Percentiles rank a stretch among this genome's conserved stretches.
These are phyloP conservation scores for Monosporascus sp. DNA, from an alignment of 2,329 filamentous ascomycete genomes.

Conservation along the genomic window DNA sequence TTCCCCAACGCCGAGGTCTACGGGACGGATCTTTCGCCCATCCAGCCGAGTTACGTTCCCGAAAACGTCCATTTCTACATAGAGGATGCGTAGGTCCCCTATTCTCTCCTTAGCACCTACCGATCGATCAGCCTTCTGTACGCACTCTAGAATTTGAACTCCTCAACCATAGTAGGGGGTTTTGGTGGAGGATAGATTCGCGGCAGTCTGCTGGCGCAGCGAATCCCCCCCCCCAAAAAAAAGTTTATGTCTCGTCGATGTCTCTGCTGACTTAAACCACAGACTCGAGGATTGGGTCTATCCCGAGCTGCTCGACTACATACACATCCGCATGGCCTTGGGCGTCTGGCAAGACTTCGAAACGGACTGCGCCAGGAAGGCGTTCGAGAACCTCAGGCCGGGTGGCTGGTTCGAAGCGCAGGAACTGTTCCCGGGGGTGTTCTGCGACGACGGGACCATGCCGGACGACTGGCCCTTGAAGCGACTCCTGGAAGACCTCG, in stretches of 20 bases:
- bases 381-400: slow-evolving; percentile 43
- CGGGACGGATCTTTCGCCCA: slow-evolving; percentile 63
- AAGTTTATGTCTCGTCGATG: no score
- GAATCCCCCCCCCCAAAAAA: no score
- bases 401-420: slow-evolving; percentile 54
- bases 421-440: slow-evolving; percentile 35
- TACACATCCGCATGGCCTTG: slow-evolving; percentile 46
- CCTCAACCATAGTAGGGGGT: no score
- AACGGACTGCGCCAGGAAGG: slow-evolving; percentile 45
- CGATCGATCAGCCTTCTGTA: no score
- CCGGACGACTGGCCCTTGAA: slow-evolving; percentile 31
- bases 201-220: no score
- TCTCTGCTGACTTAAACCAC: slow-evolving; percentile 4
- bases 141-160: no score
- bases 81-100: slow-evolving; percentile 50
- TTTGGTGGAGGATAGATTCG: no score
- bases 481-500: slow-evolving; percentile 36
- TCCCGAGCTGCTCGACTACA: slow-evolving; percentile 51
- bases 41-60: slow-evolving; percentile 62
- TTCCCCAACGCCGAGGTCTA: slow-evolving; percentile 56
- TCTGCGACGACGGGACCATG: slow-evolving; percentile 43
- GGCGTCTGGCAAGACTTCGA: slow-evolving; percentile 48
- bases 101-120: slow-evolving; percentile 24
- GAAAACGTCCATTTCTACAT: slow-evolving; percentile 71
- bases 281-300: slow-evolving; percentile 47